A percentile compares a stretch with the other conserved stretches of the same genome.
Conservation (phyloP, 176 grass and related monocot species). For the Aegilops sharonensis region DNA sequence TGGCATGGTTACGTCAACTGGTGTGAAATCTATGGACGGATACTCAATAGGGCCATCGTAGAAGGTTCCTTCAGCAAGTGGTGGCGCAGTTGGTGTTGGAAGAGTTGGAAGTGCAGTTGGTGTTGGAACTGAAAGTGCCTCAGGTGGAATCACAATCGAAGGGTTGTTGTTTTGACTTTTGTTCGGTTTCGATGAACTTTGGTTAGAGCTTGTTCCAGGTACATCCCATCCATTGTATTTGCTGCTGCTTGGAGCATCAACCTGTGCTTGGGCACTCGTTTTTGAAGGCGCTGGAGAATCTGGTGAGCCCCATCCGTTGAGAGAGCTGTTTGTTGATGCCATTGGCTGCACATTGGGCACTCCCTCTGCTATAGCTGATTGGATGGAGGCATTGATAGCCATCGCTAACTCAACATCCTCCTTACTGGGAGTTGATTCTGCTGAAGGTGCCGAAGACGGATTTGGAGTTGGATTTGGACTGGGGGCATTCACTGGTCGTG, state of each 20-base stretch:
- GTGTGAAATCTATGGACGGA: constrained; percentile 69
- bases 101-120: constrained; percentile 24
- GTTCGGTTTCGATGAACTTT: constrained; percentile 31
- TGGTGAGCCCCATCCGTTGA: constrained; percentile 65
- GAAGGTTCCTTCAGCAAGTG: constrained; percentile 58
- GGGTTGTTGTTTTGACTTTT: constrained; percentile 11
- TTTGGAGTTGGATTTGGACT: constrained; percentile 28
- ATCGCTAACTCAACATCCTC: constrained; percentile 84
- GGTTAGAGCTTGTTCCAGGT: constrained; percentile 45
- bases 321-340: constrained; percentile 39
- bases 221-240: constrained; percentile 59
- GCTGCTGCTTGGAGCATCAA: constrained; percentile 55
- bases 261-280: constrained; percentile 22
- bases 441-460: constrained; percentile 36
- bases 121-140: constrained; percentile 18
- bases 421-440: constrained; percentile 28
- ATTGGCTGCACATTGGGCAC: constrained; percentile 58
- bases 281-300: constrained; percentile 33
- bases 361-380: constrained; percentile 81
- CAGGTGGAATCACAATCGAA: constrained; percentile 24
- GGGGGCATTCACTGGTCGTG: constrained; percentile 24
- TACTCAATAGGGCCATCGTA: constrained; percentile 69
- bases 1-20: constrained; percentile 42
- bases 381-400: constrained; percentile 92
- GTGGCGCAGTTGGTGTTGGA: constrained; percentile 71